Conservation (phyloP, 1,139 yeast genomes). For the Meyerozyma smithsonii region DNA sequence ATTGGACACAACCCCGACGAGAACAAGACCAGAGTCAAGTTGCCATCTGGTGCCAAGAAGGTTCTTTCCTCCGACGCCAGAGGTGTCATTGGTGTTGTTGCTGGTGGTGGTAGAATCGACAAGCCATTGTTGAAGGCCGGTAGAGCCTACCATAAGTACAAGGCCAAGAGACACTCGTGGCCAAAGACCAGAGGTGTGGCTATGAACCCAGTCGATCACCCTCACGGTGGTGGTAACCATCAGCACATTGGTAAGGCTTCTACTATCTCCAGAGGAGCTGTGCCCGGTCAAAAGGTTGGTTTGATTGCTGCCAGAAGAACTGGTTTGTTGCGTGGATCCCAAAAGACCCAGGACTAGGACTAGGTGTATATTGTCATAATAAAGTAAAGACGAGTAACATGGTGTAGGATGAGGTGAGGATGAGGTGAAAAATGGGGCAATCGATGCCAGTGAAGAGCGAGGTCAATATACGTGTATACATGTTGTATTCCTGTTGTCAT, state of each 20-base stretch:
- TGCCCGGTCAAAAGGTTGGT: slow-evolving; percentile 99
- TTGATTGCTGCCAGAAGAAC: slow-evolving; percentile 99
- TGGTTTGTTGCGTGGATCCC: slow-evolving; percentile 99
- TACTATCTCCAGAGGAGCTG: slow-evolving; percentile 99
- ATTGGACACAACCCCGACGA: slow-evolving; percentile 99
- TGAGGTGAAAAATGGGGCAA: too few relatives aligned
- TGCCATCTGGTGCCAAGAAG: slow-evolving; percentile 99
- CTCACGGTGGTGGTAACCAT: slow-evolving; percentile 99
- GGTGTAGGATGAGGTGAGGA: too few relatives aligned
- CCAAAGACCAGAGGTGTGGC: slow-evolving; percentile 99
- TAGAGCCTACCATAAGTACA: slow-evolving; percentile 99
- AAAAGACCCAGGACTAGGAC: slow-evolving; percentile 90
- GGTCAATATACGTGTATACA: too few relatives aligned
- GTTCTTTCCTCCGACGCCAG: slow-evolving; percentile 91
- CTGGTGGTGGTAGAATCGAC: slow-evolving; percentile 99
- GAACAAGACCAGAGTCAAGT: slow-evolving; percentile 98
- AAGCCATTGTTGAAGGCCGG: slow-evolving; percentile 99
- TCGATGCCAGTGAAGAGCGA: too few relatives aligned
- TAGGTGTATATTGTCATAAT: slow-evolving; percentile 16
- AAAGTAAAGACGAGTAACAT: slow-evolving; percentile 2
- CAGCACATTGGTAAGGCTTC: slow-evolving; percentile 99
- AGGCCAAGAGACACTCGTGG: slow-evolving; percentile 99
- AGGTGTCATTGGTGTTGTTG: slow-evolving; percentile 99
- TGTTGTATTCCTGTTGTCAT: too few relatives aligned
- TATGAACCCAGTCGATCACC: slow-evolving; percentile 99